A percentile compares a stretch with the other conserved stretches of the same genome.
phyloP scores from a whole-genome alignment of 495 filamentous ascomycete species.

The Melanomma pulvis-pyrius region DNA sequence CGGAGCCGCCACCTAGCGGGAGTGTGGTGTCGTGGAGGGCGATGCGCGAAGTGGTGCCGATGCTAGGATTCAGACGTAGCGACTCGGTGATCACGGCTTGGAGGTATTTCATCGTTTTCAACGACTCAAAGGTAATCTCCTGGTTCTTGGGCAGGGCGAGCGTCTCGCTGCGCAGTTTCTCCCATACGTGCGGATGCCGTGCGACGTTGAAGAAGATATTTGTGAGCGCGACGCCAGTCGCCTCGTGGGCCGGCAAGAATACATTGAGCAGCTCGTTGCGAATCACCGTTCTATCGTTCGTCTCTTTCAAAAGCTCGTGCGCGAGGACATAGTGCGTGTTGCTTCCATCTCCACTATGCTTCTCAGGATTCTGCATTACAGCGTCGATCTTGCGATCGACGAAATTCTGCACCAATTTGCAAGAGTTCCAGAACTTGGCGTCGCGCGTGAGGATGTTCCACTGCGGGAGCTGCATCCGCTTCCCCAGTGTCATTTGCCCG shows the following conservation, averaged over 20 bases:
- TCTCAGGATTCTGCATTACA: not conserved
- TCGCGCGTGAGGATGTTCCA: not conserved
- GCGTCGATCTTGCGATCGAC: not conserved
- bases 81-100: conserved; percentile 20
- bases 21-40: conserved; percentile 50
- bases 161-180: conserved; percentile 10
- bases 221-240: conserved; percentile 40
- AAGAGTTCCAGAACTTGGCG: not conserved
- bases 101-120: conserved; percentile 36
- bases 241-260: conserved; percentile 59
- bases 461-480: not conserved
- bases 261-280: conserved; percentile 79
- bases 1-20: conserved; percentile 55
- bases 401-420: not conserved
- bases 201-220: conserved; percentile 21
- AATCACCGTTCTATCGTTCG: conserved; percentile 68
- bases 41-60: conserved; percentile 43
- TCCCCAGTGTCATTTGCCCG: not conserved
- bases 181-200: not conserved
- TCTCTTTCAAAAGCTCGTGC: conserved; percentile 73
- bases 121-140: conserved; percentile 5
- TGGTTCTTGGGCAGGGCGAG: conserved; percentile 1
- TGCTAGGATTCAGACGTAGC: conserved; percentile 58
- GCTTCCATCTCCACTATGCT: not conserved
- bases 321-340: conserved; percentile 64